Base-by-base conservation (phyloP, 2,329 filamentous ascomycete genomes). In the Trichoderma sp. region DNA sequence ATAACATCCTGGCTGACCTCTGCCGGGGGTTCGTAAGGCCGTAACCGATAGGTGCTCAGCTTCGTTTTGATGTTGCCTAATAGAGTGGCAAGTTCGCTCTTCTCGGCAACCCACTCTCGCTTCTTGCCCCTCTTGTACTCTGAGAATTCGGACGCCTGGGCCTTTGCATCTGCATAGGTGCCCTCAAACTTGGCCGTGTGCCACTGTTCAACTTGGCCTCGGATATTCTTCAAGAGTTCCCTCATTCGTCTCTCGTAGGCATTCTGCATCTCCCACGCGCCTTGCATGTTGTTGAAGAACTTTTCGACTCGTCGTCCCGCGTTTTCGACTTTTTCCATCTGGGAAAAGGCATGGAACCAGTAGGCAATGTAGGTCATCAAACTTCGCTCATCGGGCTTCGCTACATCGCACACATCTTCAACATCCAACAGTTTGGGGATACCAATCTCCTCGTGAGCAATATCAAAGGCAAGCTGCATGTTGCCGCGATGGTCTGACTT, bases 281-380 rank as follows among this genome's bases (percentile, higher is more conserved):
- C 96, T 78, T 97, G 94, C 96, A 99, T 98, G 79, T 96, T 98
- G 78, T 93, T 93, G 75, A 99, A 92, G 77, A 99, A 99, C 81
- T 99, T 99, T 83, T 99, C 96, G 5, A 99, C 96, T 74, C 96
- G 89, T 71, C 96, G 89, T 5, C 96, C 96, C 4, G 96, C 96
- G 78, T 99, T 99, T 81, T 99, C 96, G 10, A 99, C 96, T 79
- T 95, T 92, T 82, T 99, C 96, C 90, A 99, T 96, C 77, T 98
- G 95, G 35, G 95, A 98, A 79, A 99, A 99, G 75, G 96, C 96
- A 78, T 99, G 96, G 86, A 99, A 99, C 96, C 96, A 99, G 84
- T 99, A 99, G 72, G 96, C 96, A 75, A 99, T 99, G 80, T 99
- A 99, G 0, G 96, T 99, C 96, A 99, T 99, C 78, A 99, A 86